Evolutionary conservation across 805 yeast genomes (phyloP), one percentile per base, ranked within the genome.

Genomic region (Wickerhamomyces chambardii): DNA sequence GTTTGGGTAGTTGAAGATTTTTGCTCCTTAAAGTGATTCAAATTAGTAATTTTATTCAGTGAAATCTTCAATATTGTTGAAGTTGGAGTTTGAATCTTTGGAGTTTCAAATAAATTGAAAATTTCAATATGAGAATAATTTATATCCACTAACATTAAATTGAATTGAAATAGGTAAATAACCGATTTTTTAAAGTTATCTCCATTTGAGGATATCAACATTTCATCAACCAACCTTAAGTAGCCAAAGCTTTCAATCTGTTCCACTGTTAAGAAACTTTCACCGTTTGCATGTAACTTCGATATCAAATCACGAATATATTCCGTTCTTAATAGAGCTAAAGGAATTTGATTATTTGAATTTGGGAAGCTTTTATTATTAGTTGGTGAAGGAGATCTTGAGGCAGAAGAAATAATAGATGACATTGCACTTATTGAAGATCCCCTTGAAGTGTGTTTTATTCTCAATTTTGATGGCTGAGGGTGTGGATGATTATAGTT

Each of bases 211-310:
- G 63, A 58, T 4, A 61, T 46, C 31, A 47, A 32, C 15, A 64
- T 43, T 11, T 32, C 42, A 42, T 64, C 68, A 10, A 61, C 59
- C 10, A 63, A 34, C 34, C 68, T 46, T 30, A 64, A 37, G 6
- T 51, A 35, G 0, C 70, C 70, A 38, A 49, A 56, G 4, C 52
- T 42, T 33, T 61, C 64, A 16, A 59, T 35, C 16, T 48, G 44
- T 38, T 52, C 44, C 22, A 49, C 56, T 1, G 36, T 30, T 11
- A 61, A 29, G 1, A 36, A 15, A 1, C 36, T 24, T 3, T 48
- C 36, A 32, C 49, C 51, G 17, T 43, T 44, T 10, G 36, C 28
- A 8, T 40, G 28, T 9, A 46, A 31, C 2, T 36, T 37, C 1
- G 7, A 5, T 1, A 48, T 15, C 8, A 51, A 32, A 16, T 31